Evolutionary conservation across 2,329 filamentous ascomycete species (phyloP).

Genomic region (Sclerotiophoma versabilis): DNA sequence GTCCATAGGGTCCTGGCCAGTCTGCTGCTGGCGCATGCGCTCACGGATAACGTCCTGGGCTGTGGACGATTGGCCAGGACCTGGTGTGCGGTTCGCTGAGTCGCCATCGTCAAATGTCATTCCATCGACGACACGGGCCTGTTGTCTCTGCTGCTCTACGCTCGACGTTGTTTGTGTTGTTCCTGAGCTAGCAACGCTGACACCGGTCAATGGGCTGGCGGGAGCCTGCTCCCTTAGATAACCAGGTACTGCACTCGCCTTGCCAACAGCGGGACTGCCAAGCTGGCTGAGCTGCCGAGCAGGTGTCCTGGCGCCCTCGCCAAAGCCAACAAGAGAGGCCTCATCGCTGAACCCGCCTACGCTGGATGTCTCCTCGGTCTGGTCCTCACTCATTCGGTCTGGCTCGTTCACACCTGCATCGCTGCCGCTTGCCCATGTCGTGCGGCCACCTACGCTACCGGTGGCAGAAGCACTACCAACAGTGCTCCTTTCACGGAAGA

Average conservation of each 20-base stretch:
- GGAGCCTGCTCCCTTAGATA: constrained; percentile 44
- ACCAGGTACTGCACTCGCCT: constrained; percentile 45
- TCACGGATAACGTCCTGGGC: constrained; percentile 71
- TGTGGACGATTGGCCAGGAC: constrained; percentile 56
- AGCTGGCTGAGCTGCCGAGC: constrained; percentile 69
- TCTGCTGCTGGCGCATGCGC: constrained; percentile 45
- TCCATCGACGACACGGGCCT: constrained; percentile 54
- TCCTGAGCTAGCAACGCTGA: constrained; percentile 34
- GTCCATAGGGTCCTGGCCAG: constrained; percentile 35
- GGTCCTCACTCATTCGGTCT: constrained; percentile 74
- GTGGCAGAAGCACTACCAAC: constrained; percentile 92
- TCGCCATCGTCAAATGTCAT: constrained; percentile 51
- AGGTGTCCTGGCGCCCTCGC: constrained; percentile 77
- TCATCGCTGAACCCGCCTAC: constrained; percentile 87
- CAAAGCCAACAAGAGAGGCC: constrained; percentile 87
- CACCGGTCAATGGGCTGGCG: constrained; percentile 43
- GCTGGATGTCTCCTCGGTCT: constrained; percentile 66
- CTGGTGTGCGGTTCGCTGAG: constrained; percentile 47
- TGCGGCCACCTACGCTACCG: constrained; percentile 73
- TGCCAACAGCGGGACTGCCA: constrained; percentile 75
- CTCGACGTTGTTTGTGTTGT: constrained; percentile 41
- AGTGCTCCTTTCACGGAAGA: constrained; percentile 81
- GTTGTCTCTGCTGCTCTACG: constrained; percentile 37
- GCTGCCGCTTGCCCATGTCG: constrained; percentile 72
- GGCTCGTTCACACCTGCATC: constrained; percentile 61